A percentile compares a stretch with the other conserved stretches of the same genome.
phyloP scores from a whole-genome alignment of 176 grass and related monocot species.

The Thalia dealbata region DNA sequence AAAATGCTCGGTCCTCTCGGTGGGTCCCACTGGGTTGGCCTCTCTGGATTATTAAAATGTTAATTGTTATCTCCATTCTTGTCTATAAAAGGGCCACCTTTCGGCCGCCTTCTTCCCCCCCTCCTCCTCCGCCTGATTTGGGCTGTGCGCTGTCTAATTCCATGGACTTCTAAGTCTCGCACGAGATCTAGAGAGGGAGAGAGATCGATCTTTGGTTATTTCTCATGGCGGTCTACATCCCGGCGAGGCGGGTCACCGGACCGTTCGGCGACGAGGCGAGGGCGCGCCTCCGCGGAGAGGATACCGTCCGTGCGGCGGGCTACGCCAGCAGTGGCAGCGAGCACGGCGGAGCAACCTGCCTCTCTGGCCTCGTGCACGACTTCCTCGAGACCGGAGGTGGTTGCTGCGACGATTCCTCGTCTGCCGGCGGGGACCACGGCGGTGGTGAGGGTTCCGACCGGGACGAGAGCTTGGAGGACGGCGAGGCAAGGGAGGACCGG shows the following conservation, averaged over 20 bases:
- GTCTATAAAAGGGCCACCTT: no score
- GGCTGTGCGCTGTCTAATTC: no score
- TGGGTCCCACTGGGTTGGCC: not conserved
- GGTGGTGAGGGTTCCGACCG: conserved; percentile 3
- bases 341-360: conserved; percentile 51
- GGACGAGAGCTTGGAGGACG: conserved; percentile 14
- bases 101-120: no score
- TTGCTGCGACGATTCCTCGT: not conserved
- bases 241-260: conserved; percentile 13
- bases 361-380: conserved; percentile 66
- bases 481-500: not conserved
- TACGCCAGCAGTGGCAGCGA: conserved; percentile 64
- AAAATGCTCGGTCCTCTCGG: not conserved
- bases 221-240: conserved; percentile 46
- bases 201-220: no score
- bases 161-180: no score
- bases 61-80: no score
- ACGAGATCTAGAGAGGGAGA: no score
- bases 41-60: no score
- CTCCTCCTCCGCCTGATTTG: no score
- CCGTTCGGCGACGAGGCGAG: conserved; percentile 38
- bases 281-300: conserved; percentile 56
- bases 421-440: conserved; percentile 8
- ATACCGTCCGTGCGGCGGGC: not conserved
- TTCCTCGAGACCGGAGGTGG: conserved; percentile 49